Evolutionary conservation across 495 filamentous ascomycete genomes (phyloP), one percentile per base, ranked within the genome.

Genomic region (Penicillium robsamsonii): DNA sequence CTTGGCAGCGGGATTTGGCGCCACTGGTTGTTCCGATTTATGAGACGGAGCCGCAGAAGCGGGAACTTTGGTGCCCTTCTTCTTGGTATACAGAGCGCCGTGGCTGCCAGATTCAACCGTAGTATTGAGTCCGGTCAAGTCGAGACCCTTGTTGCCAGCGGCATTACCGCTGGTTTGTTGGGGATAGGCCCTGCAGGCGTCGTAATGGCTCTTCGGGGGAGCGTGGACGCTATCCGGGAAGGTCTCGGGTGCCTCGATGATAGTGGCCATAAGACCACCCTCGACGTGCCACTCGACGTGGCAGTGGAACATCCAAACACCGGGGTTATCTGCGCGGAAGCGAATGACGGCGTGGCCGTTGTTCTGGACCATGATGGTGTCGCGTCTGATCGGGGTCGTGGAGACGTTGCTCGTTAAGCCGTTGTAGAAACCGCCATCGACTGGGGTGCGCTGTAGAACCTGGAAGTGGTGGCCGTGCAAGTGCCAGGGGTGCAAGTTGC

Each of bases 241-340:
- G 7, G 63, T 66, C 56, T 69, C 66, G 2, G 66, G 66, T 4
- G 66, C 66, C 71, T 92, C 89, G 62, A 94, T 81, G 29, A 93
- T 73, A 9, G 82, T 88, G 15, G 83, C 86, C 2, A 82, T 82
- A 20, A 94, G 77, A 22, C 90, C 90, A 63, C 82, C 83, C 57
- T 81, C 84, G 41, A 90, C 80, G 64, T 92, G 89, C 87, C 88
- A 92, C 75, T 90, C 88, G 27, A 90, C 79, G 69, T 91, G 88
- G 72, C 90, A 92, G 67, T 94, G 90, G 68, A 92, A 88, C 22
- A 92, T 70, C 81, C 85, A 92, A 35, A 91, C 79, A 50, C 87
- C 91, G 17, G 90, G 70, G 65, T 96, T 95, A 52, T 87, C 80
- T 1, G 85, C 84, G 25, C 79, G 74, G 74, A 90, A 91, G 0